Evolutionary conservation across 192 early-diverging fungal species (phyloP), one percentile per base, ranked within the genome.

Genomic region (Coemansia sp.): DNA sequence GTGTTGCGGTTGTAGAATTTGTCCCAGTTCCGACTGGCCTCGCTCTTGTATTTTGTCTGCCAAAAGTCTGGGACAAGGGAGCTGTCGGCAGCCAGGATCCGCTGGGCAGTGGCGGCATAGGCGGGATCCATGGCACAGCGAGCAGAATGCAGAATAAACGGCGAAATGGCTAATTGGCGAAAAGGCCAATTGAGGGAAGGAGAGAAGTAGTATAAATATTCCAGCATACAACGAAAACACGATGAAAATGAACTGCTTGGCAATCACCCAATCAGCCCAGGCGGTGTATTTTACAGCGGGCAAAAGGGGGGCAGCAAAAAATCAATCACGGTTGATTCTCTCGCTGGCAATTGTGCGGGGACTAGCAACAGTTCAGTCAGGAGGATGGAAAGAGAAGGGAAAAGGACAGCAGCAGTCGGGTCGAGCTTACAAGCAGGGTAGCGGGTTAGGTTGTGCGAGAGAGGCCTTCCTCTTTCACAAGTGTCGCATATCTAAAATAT

Each of bases 1-100:
- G 87, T 83, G 42, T 91, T 91, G 74, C 86, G 87, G 52, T 85
- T 74, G 68, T 90, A 89, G 56, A 92, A 92, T 30, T 81, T 85
- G 67, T 90, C 82, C 89, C 89, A 91, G 58, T 91, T 89, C 55
- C 79, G 84, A 36, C 82, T 70, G 9, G 89, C 86, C 48, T 91
- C 89, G 29, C 81, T 83, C 52, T 80, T 86, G 77, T 91, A 91
- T 51, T 91, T 91, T 17, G 79, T 82, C 23, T 82, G 77, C 89
- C 89, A 91, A 56, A 89, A 91, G 40, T 80, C 62, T 37, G 86
- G 81, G 8, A 86, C 82, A 18, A 75, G 60, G 48, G 79, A 82
- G n/a, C 57, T 81, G 56, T 90, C 88, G 26, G 80, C 72, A 26
- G 71, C 71, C 34, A 90, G 81, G 27, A 81, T 60, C 25, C 75